Evolutionary conservation across 2,329 filamentous ascomycete species (phyloP), one percentile per base, ranked within the genome.

Genomic region (Graphiopsis chlorocephala): DNA sequence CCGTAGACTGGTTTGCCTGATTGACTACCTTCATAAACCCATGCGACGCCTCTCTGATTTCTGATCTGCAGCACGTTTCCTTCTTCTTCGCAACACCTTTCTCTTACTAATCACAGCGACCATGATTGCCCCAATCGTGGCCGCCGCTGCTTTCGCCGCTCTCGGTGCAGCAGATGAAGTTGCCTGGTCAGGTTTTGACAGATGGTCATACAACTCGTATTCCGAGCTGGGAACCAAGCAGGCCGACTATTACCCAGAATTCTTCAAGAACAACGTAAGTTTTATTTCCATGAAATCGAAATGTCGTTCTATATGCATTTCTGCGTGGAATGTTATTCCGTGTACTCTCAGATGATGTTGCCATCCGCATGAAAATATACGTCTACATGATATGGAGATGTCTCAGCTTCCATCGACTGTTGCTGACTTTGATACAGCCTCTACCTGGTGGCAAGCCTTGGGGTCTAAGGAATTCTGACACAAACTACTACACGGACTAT

Each of bases 401-500:
- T 3, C 5, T 20, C 38, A 7, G 11, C 7, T 20, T 45, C n/a
- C 10, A 23, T 8, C 8, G n/a, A 45, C 3, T n/a, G 23, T 23
- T 31, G 31, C 57, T 62, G 14, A 62, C 48, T 29, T 10, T 5
- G 17, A 33, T 15, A 8, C 12, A 62, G 60, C 60, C 60, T 17
- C 31, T 62, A 17, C 60, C 60, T 29, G 60, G 38, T 17, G 60
- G 60, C 23, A 62, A 55, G 11, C 73, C 73, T 12, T 75, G 73
- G 73, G 73, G 72, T 11, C 60, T 65, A 11, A 64, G 67, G 15
- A 66, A 68, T 4, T 67, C 67, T 29, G 71, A 75, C 61, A 70
- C 73, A 10, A 74, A 72, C 62, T 68, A 68, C 61, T 65, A 69
- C 52, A 64, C 64, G 25, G 62, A 69, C n/a, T 68, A 68, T 20